Conservation (phyloP, 1,284 basidiomycete species). For the Neonothopanus nambi region DNA sequence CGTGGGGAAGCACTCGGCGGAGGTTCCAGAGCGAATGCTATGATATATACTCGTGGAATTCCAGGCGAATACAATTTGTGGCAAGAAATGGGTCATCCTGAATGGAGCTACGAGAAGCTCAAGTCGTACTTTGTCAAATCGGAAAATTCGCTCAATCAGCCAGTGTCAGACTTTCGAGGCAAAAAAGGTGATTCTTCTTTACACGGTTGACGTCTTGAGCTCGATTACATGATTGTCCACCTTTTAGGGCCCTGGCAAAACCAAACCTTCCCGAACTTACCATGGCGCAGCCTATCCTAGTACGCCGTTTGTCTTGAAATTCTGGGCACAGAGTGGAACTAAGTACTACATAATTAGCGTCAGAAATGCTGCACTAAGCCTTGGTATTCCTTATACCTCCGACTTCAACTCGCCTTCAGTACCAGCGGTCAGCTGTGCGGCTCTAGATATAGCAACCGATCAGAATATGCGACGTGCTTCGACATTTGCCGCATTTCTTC, state of each 20-base stretch:
- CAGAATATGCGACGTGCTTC: conserved; percentile 16
- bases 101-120: conserved; percentile 31
- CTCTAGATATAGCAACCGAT: conserved; percentile 22
- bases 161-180: conserved; percentile 1
- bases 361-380: conserved; percentile 11
- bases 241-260: conserved; percentile 11
- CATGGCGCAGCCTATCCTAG: too few relatives aligned
- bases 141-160: conserved; percentile 20
- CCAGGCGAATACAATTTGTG: conserved; percentile 31
- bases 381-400: conserved; percentile 20
- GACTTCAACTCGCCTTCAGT: conserved; percentile 19
- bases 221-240: not conserved
- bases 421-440: conserved; percentile 15
- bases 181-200: not conserved
- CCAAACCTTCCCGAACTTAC: too few relatives aligned
- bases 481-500: conserved; percentile 23
- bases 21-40: conserved; percentile 36
- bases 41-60: conserved; percentile 31
- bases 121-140: conserved; percentile 31
- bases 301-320: too few relatives aligned
- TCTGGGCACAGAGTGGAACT: too few relatives aligned
- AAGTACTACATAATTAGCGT: conserved; percentile 7
- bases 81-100: conserved; percentile 25
- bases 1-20: conserved; percentile 40
- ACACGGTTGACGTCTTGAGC: too few relatives aligned